Evolutionary conservation across 2,329 filamentous ascomycete species (phyloP), one percentile per base, ranked within the genome.

Genomic region (Magnaporthiopsis rhizophila): DNA sequence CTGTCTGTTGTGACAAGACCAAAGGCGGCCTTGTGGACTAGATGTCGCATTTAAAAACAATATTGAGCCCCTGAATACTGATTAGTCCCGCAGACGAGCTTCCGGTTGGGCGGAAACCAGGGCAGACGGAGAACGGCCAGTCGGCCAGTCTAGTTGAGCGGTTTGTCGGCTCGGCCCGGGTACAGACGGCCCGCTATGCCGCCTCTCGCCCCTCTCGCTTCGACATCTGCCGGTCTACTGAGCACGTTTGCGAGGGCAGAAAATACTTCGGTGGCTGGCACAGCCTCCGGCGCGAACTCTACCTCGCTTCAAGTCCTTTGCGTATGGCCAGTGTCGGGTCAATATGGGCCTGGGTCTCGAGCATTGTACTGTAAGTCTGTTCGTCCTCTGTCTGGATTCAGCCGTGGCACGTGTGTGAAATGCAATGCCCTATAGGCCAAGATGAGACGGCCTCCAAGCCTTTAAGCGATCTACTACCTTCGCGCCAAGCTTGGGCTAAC

Each of bases 311-410:
- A 53, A 34, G 45, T 65, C 13, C 57, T 65, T 26, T 65, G 64
- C 38, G 61, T 62, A 13, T 65, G 64, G 64, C 64, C 64, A 6
- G 62, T 65, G 21, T 65, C 64, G 2, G 62, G 64, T 18, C 64
- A 65, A 45, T 65, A 65, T 58, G 64, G 64, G 11, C 59, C 61
- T 2, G 64, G 64, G 2, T 65, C 64, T 45, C 45, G 64, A 26
- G 34, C 53, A 3, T 58, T 61, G 58, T 64, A 28, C 50, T 45
- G 28, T n/a, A 32, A 56, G 26, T 62, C 15, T 56, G 21, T 30
- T 62, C 24, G 50, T 13, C 26, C n/a, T 50, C 26, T 53, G 28
- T 12, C 50, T 5, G 28, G 2, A 18, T 21, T 59, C 58, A 8
- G 18, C 21, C 28, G n/a, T 7, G 18, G 8, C 28, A 13, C 32